Evolutionary conservation across 768 basidiomycete genomes (phyloP).

Genomic region (Lactarius deliciosus): DNA sequence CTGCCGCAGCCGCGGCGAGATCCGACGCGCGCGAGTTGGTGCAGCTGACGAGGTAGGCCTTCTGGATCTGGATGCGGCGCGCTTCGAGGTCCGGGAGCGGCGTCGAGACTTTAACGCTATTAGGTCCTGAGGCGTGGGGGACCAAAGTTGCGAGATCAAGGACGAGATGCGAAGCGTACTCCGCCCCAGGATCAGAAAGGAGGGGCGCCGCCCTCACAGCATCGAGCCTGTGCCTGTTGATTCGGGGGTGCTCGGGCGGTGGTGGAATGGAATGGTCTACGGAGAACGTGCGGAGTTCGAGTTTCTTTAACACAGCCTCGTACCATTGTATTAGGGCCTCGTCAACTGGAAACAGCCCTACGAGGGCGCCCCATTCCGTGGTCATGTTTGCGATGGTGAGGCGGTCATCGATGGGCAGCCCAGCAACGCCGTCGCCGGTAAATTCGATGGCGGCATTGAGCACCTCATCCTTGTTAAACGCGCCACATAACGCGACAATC

Average conservation of each 20-base stretch:
- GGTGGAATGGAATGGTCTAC: constrained; percentile 56
- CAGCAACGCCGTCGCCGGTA: constrained; percentile 79
- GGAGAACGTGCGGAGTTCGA: constrained; percentile 75
- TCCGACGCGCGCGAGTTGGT: constrained; percentile 97
- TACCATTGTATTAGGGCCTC: constrained; percentile 84
- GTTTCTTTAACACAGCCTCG: constrained; percentile 64
- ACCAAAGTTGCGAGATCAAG: constrained; percentile 93
- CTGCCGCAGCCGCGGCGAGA: constrained; percentile 88
- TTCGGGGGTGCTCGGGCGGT: constrained; percentile 80
- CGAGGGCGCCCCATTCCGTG: constrained; percentile 98
- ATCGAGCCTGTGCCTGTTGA: constrained; percentile 72
- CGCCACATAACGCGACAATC: constrained; percentile 93
- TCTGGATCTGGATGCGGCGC: constrained; percentile 78
- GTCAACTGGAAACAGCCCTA: constrained; percentile 93
- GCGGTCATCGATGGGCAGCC: constrained; percentile 84
- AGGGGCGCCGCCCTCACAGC: constrained; percentile 55
- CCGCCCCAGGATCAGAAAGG: constrained; percentile 70
- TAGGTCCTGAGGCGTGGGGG: constrained; percentile 95
- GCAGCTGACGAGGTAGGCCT: constrained; percentile 97
- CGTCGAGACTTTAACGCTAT: constrained; percentile 96
- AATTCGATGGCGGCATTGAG: constrained; percentile 97
- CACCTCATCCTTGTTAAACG: constrained; percentile 95
- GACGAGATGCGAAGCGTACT: constrained; percentile 84
- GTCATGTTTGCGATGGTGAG: constrained; percentile 99
- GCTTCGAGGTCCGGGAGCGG: constrained; percentile 83